These are phyloP conservation scores for Tuber brumale DNA, from an alignment of 495 filamentous ascomycete genomes.

Conservation along the genomic window DNA sequence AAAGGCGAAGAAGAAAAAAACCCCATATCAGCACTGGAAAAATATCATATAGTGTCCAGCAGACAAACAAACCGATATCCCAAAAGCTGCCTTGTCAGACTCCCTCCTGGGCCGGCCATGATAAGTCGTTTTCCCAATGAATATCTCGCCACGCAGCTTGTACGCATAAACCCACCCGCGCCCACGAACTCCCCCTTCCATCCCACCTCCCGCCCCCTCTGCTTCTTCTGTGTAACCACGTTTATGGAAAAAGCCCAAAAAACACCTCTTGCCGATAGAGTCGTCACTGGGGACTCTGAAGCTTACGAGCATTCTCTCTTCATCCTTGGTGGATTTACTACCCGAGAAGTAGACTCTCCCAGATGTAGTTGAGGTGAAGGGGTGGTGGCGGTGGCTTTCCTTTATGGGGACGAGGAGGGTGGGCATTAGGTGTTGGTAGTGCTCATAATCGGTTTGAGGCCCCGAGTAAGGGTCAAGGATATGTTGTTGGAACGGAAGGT, in stretches of 20 bases:
- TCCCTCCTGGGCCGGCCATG: neutral
- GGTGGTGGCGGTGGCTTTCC: neutral
- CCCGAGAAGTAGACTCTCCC: neutral
- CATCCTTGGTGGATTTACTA: neutral
- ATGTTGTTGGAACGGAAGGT: neutral
- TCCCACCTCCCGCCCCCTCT: neutral
- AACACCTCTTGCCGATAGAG: neutral
- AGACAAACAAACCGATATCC: neutral
- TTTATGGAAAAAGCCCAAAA: neutral
- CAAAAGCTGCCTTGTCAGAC: neutral
- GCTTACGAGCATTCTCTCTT: neutral
- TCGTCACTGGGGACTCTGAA: neutral
- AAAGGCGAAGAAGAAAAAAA: neutral
- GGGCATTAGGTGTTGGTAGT: neutral
- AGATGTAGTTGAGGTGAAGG: neutral
- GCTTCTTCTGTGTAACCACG: neutral
- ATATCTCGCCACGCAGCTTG: neutral
- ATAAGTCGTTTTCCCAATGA: neutral
- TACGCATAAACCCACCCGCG: neutral
- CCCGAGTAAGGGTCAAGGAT: neutral
- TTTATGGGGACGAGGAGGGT: neutral
- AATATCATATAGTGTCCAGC: neutral
- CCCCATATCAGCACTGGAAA: neutral
- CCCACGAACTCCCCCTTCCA: neutral
- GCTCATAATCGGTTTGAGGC: neutral